phyloP scores from a whole-genome alignment of 2,329 filamentous ascomycete genomes.

The Arthrobotrys musiformis region DNA sequence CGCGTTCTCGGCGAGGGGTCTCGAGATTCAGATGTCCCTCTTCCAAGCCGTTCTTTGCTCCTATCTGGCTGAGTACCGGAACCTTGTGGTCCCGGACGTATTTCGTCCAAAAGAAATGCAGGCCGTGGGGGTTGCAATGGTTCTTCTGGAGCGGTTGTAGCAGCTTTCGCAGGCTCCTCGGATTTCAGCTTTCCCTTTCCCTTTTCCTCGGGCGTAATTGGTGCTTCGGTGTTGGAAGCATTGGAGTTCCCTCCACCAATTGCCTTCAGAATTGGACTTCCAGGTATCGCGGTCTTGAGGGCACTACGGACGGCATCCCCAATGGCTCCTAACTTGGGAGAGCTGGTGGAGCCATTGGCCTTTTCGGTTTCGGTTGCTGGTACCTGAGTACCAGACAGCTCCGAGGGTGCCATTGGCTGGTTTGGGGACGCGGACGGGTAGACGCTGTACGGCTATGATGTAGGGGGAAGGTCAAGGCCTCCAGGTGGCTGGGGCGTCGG shows the following conservation, averaged over 20 bases:
- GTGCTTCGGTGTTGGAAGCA: conserved; percentile 1
- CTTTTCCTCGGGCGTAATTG: conserved; percentile 20
- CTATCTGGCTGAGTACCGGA: neutral
- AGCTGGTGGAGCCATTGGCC: conserved; percentile 29
- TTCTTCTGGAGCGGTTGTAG: neutral
- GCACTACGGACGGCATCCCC: conserved; percentile 46
- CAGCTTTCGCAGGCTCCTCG: neutral
- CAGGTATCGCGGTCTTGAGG: conserved; percentile 37
- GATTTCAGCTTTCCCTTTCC: conserved; percentile 41
- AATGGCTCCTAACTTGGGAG: conserved; percentile 11
- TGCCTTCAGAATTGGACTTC: conserved; percentile 47
- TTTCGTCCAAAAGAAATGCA: conserved; percentile 44
- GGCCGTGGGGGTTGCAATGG: conserved; percentile 50
- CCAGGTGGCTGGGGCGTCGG: conserved; percentile 33
- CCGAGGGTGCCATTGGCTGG: conserved; percentile 48
- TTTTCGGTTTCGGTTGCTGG: conserved; percentile 40
- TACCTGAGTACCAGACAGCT: conserved; percentile 39
- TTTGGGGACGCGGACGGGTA: neutral
- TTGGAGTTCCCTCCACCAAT: conserved; percentile 8
- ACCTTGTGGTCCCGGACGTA: conserved; percentile 19
- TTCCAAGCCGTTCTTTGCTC: conserved; percentile 19
- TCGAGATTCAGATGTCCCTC: neutral
- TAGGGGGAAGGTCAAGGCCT: conserved; percentile 22
- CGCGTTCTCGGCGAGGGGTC: conserved; percentile 26
- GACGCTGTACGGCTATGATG: conserved; percentile 5